Evolutionary conservation across 2,329 filamentous ascomycete species (phyloP), one percentile per base, ranked within the genome.

Genomic region (Stylonectria norvegica): DNA sequence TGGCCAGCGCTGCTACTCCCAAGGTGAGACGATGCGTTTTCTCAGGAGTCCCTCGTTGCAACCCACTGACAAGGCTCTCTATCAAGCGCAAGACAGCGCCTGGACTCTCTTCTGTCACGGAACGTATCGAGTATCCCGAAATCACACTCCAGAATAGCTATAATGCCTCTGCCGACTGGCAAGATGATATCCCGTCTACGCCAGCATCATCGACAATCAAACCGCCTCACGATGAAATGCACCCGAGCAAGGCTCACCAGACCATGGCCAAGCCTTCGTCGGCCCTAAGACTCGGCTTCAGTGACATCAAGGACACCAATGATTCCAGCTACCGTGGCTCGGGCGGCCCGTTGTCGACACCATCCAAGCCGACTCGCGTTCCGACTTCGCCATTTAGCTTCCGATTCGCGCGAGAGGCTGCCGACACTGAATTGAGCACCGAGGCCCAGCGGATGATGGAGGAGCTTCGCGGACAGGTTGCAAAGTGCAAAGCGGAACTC

Each of bases 171-270:
- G 25, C 53, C 54, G 34, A 67, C 68, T 4, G 58, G 57, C 19
- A n/a, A n/a, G n/a, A n/a, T n/a, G n/a, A n/a, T n/a, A n/a, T n/a
- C n/a, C n/a, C n/a, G n/a, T n/a, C n/a, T n/a, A 84, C 86, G 2
- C 89, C 89, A 5, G 78, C 79, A 27, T 76, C 75, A 11, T 80
- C 81, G 4, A 75, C 81, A 5, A 69, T 85, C 52, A 85, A 86
- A 67, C 86, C 88, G 17, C 71, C 84, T 34, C 75, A 76, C 49
- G 80, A 83, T 44, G 89, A 95, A 62, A 96, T 96, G 90, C 90
- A 96, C 61, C 91, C 91, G 7, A 86, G 86, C 69, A 86, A 86
- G 60, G 79, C 81, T 41, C 88, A 93, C 42, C 75, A 79, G 49
- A 90, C 86, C 16, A 85, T 81, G 47, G 86, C 85, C 38, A 72